Evolutionary conservation across 345 rosid genomes (phyloP).

Genomic region (Eutrema heterophyllum): DNA sequence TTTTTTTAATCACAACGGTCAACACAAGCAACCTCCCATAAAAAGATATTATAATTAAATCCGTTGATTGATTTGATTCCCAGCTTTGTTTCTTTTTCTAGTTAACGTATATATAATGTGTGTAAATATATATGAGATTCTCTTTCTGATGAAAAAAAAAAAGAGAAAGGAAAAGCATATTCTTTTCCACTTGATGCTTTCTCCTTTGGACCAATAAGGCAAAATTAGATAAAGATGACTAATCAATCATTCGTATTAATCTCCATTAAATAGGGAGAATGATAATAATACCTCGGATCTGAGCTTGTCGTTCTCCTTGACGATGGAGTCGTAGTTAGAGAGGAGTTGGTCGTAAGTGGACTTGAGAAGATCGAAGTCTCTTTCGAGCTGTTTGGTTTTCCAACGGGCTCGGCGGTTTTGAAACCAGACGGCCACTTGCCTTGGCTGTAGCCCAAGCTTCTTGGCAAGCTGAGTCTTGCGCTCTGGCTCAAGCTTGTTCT

Average conservation of each 20-base stretch:
- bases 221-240: not conserved
- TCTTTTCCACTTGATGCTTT: conserved; percentile 9
- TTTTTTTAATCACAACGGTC: conserved; percentile 12
- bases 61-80: conserved; percentile 21
- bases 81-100: not conserved
- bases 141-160: not conserved
- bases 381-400: conserved; percentile 91
- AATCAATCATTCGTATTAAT: not conserved
- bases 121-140: not conserved
- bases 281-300: conserved; percentile 48
- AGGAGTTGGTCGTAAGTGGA: conserved; percentile 72
- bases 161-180: conserved; percentile 1
- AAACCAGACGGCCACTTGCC: conserved; percentile 98
- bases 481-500: conserved; percentile 97
- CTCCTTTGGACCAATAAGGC: conserved; percentile 23
- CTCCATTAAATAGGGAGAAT: not conserved
- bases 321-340: conserved; percentile 46
- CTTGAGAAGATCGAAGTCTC: conserved; percentile 77
- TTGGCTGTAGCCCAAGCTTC: conserved; percentile 82
- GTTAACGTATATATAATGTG: not conserved
- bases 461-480: conserved; percentile 77
- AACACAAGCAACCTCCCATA: conserved; percentile 30
- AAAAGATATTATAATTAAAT: not conserved
- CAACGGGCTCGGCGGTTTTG: conserved; percentile 96
- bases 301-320: conserved; percentile 61